Evolutionary conservation across 495 filamentous ascomycete species (phyloP).

Genomic region (Xylaria acuta): DNA sequence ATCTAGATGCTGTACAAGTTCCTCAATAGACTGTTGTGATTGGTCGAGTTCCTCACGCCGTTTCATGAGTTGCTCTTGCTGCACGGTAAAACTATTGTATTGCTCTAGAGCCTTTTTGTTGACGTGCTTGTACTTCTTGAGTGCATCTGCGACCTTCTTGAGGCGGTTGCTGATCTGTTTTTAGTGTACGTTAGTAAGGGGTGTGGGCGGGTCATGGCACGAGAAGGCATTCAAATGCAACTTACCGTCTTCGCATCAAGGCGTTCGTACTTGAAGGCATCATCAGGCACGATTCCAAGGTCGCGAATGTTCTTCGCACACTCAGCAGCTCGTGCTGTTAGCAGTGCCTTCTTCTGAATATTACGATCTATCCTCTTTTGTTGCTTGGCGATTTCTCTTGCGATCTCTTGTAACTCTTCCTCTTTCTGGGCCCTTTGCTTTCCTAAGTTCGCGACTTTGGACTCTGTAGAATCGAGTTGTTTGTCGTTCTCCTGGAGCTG

Average conservation of each 20-base stretch:
- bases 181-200: conserved; percentile 27
- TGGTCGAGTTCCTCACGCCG: conserved; percentile 84
- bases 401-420: conserved; percentile 73
- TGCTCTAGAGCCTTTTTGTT: conserved; percentile 99
- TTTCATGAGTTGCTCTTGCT: conserved; percentile 81
- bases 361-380: conserved; percentile 93
- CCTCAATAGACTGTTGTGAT: conserved; percentile 82
- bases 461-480: conserved; percentile 69
- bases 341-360: conserved; percentile 80
- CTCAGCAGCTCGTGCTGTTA: conserved; percentile 77
- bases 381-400: conserved; percentile 80
- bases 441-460: conserved; percentile 65
- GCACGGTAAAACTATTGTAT: conserved; percentile 94
- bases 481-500: conserved; percentile 75
- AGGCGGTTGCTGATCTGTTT: conserved; percentile 77
- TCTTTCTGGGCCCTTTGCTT: conserved; percentile 70
- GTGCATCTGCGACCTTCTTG: conserved; percentile 87
- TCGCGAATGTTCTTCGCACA: conserved; percentile 88
- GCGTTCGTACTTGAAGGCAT: conserved; percentile 90
- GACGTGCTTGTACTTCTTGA: conserved; percentile 96
- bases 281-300: conserved; percentile 90
- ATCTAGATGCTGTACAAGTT: conserved; percentile 89
- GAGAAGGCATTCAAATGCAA: conserved; percentile 16
- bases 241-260: conserved; percentile 74
- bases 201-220: neutral